phyloP scores from a whole-genome alignment of 2,329 filamentous ascomycete genomes.

The Diaporthe eres region DNA sequence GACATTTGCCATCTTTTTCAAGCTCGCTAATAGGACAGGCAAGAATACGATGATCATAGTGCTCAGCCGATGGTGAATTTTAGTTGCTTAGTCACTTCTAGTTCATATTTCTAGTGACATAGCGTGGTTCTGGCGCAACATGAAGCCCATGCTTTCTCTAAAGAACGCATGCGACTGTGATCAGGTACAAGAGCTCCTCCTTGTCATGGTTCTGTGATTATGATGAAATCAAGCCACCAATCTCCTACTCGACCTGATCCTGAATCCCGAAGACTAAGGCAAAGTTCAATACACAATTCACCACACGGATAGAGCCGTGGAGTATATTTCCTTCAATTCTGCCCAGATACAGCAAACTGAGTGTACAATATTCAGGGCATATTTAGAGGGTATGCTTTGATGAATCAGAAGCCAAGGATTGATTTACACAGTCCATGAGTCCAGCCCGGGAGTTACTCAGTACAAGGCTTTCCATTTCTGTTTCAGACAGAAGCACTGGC shows the following conservation, averaged over 20 bases:
- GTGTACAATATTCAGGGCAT: no score
- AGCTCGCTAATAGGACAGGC: fast-evolving
- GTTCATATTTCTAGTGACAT: not conserved
- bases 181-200: not conserved
- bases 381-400: not conserved
- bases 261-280: not conserved
- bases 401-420: not conserved
- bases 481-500: not conserved
- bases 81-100: not conserved
- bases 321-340: not conserved
- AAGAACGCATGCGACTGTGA: not conserved
- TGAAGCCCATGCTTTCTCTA: no score
- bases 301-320: not conserved
- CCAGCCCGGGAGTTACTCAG: not conserved
- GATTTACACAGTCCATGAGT: not conserved
- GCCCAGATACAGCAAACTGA: no score
- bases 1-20: no score
- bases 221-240: not conserved
- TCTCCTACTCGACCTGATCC: no score
- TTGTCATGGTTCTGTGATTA: not conserved
- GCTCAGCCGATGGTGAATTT: no score
- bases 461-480: no score
- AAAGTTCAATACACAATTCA: no score
- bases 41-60: not conserved
- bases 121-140: not conserved